Evolutionary conservation across 805 yeast genomes (phyloP).

Genomic region (Yarrowia hollandica): DNA sequence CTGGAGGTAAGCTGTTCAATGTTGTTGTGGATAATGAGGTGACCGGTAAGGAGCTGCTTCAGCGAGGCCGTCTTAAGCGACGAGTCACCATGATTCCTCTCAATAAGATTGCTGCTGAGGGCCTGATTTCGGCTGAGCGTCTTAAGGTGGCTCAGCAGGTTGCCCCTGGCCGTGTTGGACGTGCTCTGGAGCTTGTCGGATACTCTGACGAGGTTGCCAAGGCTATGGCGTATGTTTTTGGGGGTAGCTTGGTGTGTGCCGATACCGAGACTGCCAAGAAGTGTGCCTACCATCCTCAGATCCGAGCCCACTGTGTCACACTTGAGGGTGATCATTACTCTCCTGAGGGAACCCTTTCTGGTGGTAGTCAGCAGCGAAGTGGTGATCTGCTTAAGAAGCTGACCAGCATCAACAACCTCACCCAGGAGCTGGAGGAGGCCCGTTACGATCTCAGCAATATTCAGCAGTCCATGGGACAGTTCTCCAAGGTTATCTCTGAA

Average conservation of each 20-base stretch:
- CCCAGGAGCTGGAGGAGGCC: constrained; percentile 45
- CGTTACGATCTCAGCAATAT: constrained; percentile 49
- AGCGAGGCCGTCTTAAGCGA: constrained; percentile 71
- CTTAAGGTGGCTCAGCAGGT: constrained; percentile 68
- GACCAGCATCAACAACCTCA: constrained; percentile 59
- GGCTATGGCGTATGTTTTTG: constrained; percentile 93
- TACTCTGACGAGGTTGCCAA: constrained; percentile 66
- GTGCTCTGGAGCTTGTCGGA: constrained; percentile 80
- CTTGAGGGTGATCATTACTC: constrained; percentile 92
- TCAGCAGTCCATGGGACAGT: constrained; percentile 46
- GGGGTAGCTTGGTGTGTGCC: constrained; percentile 80
- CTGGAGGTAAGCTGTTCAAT: constrained; percentile 87
- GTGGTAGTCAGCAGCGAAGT: constrained; percentile 69
- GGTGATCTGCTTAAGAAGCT: constrained; percentile 62
- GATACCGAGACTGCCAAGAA: constrained; percentile 86
- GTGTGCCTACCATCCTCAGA: constrained; percentile 82
- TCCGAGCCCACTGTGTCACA: constrained; percentile 81
- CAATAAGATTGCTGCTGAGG: constrained; percentile 72
- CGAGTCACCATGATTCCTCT: constrained; percentile 91
- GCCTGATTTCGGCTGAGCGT: constrained; percentile 49
- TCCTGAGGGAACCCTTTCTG: constrained; percentile 93
- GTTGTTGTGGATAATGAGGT: constrained; percentile 87
- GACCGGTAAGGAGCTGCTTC: constrained; percentile 80
- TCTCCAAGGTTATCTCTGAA: constrained; percentile 40
- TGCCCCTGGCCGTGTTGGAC: constrained; percentile 82